These are phyloP conservation scores for Tricharina praecox DNA, from an alignment of 495 filamentous ascomycete genomes.

Conservation along the genomic window DNA sequence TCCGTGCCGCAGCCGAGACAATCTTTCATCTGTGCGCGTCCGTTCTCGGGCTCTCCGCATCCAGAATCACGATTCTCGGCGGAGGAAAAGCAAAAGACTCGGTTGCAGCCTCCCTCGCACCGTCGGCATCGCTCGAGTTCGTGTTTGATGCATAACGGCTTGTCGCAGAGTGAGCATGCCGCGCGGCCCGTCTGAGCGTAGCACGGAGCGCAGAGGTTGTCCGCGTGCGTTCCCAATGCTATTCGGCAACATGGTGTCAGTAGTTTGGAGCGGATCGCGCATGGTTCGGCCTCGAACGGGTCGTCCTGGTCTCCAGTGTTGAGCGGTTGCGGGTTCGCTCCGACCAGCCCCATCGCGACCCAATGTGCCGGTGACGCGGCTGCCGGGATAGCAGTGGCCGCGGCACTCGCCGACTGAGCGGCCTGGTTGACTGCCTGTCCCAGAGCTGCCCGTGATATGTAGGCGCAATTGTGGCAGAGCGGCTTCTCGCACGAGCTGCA, in stretches of 20 bases:
- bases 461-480: constrained; percentile 24
- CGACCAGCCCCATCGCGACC: constrained; percentile 2
- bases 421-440: neutral
- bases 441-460: constrained; percentile 2
- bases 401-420: neutral
- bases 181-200: constrained; percentile 17
- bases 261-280: constrained; percentile 13
- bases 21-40: constrained; percentile 24
- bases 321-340: neutral
- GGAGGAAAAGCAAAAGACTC: constrained; percentile 21
- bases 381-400: neutral
- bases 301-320: neutral
- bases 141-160: constrained; percentile 24
- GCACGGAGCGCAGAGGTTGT: constrained; percentile 23
- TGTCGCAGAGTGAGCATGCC: constrained; percentile 20
- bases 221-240: constrained; percentile 19
- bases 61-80: constrained; percentile 19
- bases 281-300: constrained; percentile 1
- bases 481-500: constrained; percentile 23
- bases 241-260: constrained; percentile 23
- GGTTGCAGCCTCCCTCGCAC: constrained; percentile 22
- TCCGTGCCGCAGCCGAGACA: constrained; percentile 22
- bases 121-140: constrained; percentile 22
- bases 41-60: constrained; percentile 20
- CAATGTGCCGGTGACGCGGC: neutral